phyloP scores from a whole-genome alignment of 495 filamentous ascomycete genomes.

The Talaromyces trachyspermus region DNA sequence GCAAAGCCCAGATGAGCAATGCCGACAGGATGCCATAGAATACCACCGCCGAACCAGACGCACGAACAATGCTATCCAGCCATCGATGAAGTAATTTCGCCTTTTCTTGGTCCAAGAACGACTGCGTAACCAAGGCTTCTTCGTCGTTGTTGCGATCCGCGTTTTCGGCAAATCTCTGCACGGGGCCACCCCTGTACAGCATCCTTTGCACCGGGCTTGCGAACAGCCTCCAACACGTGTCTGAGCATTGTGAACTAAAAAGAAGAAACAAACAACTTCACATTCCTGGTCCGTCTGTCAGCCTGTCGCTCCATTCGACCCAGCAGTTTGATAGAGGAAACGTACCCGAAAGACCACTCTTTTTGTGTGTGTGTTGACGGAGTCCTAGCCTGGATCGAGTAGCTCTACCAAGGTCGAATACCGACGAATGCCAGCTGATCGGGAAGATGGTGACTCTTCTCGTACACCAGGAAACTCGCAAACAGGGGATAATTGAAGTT shows the following conservation, averaged over 20 bases:
- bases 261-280: neutral
- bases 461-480: neutral
- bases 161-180: neutral
- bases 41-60: conserved; percentile 20
- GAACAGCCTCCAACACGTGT: neutral
- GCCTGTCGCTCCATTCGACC: neutral
- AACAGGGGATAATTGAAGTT: neutral
- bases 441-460: neutral
- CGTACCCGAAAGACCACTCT: too few relatives aligned
- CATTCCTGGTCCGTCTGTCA: neutral
- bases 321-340: too few relatives aligned
- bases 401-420: neutral
- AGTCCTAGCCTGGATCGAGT: neutral
- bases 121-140: neutral
- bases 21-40: conserved; percentile 21
- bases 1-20: conserved; percentile 21
- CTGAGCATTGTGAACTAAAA: neutral
- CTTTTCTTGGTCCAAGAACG: conserved; percentile 11
- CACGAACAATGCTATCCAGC: conserved; percentile 21
- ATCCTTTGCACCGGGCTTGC: neutral
- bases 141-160: neutral
- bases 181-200: neutral
- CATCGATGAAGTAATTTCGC: conserved; percentile 21
- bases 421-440: neutral
- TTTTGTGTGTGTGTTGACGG: too few relatives aligned